Base-by-base conservation (phyloP, 257 asterid species). In the Petrea volubilis region DNA sequence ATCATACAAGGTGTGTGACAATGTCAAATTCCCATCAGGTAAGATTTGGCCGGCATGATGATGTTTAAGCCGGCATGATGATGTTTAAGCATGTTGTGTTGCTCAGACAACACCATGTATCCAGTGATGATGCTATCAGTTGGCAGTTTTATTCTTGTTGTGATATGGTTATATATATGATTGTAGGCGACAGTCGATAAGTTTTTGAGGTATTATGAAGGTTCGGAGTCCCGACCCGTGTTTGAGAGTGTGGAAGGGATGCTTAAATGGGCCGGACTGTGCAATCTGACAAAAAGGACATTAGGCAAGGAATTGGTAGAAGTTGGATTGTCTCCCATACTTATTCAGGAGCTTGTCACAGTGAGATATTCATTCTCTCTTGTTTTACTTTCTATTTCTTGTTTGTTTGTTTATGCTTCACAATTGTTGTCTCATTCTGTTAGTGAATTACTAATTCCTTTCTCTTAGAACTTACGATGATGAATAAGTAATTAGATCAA, bases 221-320 rank as follows among this genome's bases (percentile, higher is more conserved):
- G 60, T 73, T 59, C 88, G 15, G 95, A 88, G 78, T 71, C 86
- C 49, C 88, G 99, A 49, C 98, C 99, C 0, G 85, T 84, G 79
- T 95, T 95, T 71, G 85, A 71, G 81, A 88, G 72, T 52, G 93
- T 92, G 59, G 98, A 92, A 72, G 90, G 68, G 70, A 92, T 95
- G 99, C 98, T 92, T 47, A 88, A 83, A 80, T 95, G 99, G 99
- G 86, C 99, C 10, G 96, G 94, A 70, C 79, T 95, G 10, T 88
- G 80, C 81, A 75, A 88, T 81, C 80, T 92, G 80, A 92, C 99
- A 2, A 81, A 64, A 0, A 73, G 56, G 33, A 79, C 91, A 2
- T 77, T 95, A 50, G 87, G 81, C 68, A 87, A 86, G 81, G 88
- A 85, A 74, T 77, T 92, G 75, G 75, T 71, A 55, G 88, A 78